Base-by-base conservation (phyloP, 2,329 filamentous ascomycete genomes). In the Thelonectria blattea region DNA sequence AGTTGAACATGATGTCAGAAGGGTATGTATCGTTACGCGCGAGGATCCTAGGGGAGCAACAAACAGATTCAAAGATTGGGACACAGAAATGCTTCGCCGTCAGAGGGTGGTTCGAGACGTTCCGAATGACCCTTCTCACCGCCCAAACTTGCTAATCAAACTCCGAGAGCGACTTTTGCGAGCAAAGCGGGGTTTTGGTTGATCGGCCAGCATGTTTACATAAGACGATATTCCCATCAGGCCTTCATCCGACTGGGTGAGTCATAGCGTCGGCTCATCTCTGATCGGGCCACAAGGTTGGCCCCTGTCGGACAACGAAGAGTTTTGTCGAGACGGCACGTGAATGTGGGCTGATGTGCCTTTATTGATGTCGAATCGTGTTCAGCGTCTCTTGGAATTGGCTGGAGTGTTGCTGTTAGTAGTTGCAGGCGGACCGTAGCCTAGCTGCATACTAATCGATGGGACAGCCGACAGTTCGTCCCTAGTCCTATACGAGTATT, bases 1-100 rank as follows among this genome's bases (percentile, higher is more conserved):
- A 97, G 83, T 92, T 95, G 83, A 96, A 93, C 89, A 92, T 95
- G 77, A 73, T 84, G 76, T 68, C 12, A 54, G 45, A 39, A 41
- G n/a, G 46, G 46, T 32, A 20, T 24, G 42, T 22, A 18, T 45
- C 20, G 17, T 45, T 45, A 20, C 42, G 42, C 20, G 18, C 17
- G 37, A 24, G 41, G 15, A 9, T n/a, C 41, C 41, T 43, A 18
- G 45, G 45, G 20, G 18, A 20, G 14, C 42, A 20, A 14, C 17
- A 45, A 20, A 18, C 17, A 45, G 42, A 14, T 14, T 45, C 42
- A 45, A 45, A 45, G 42, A 45, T 45, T 45, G 42, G 42, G 42
- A 45, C 17, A 7, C 42, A 22, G 15, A 22, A 22, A 22, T 20
- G 10, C 42, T 45, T 45, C 10, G 8, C 18, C 17, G 41, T 20